phyloP scores from a whole-genome alignment of 148 eudicot species.

The Polygonum maritimum region DNA sequence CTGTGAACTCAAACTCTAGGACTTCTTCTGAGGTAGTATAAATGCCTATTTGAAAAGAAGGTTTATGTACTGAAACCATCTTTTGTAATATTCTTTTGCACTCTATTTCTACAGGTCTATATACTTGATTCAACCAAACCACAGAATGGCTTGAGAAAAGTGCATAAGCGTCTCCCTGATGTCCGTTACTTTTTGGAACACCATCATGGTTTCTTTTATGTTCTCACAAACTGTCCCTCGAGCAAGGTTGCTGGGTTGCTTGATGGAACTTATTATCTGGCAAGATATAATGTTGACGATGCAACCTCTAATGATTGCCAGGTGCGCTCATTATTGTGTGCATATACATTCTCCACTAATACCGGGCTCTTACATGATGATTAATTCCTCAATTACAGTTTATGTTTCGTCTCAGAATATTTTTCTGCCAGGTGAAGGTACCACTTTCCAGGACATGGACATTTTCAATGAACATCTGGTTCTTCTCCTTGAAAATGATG shows the following conservation, averaged over 20 bases:
- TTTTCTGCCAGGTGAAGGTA: slow-evolving; percentile 59
- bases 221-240: slow-evolving; percentile 61
- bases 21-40: slow-evolving; percentile 82
- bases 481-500: slow-evolving; percentile 49
- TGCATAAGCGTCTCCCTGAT: slow-evolving; percentile 64
- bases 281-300: slow-evolving; percentile 55
- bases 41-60: neutral
- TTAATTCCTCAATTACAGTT: neutral
- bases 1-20: slow-evolving; percentile 94
- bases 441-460: slow-evolving; percentile 74
- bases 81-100: neutral
- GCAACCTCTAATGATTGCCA: slow-evolving; percentile 43
- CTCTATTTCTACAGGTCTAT: slow-evolving; percentile 49
- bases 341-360: neutral
- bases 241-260: slow-evolving; percentile 25
- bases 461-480: slow-evolving; percentile 67
- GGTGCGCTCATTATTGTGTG: slow-evolving; percentile 28
- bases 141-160: slow-evolving; percentile 41
- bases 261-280: slow-evolving; percentile 51
- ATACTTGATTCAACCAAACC: slow-evolving; percentile 53
- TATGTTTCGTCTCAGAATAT: slow-evolving; percentile 35
- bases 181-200: slow-evolving; percentile 90
- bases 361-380: neutral
- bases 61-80: neutral
- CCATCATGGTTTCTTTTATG: slow-evolving; percentile 69